These are phyloP conservation scores for Cercis canadensis DNA, from an alignment of 306 rosid genomes.

Conservation along the genomic window DNA sequence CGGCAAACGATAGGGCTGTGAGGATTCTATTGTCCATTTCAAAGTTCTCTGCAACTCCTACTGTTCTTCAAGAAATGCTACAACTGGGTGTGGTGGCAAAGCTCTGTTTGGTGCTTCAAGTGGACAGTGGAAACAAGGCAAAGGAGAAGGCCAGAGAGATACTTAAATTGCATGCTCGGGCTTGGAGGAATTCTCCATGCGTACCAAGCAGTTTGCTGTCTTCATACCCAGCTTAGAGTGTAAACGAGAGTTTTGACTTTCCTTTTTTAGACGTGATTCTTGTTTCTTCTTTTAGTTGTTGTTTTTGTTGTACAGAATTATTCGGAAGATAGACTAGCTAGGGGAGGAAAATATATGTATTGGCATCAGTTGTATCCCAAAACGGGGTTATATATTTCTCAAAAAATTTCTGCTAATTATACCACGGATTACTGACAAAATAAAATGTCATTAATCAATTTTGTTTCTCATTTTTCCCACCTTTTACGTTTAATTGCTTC, in stretches of 20 bases:
- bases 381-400: not conserved
- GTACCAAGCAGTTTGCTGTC: constrained; percentile 56
- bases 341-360: not conserved
- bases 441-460: not conserved
- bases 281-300: not conserved
- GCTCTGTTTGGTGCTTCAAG: constrained; percentile 71
- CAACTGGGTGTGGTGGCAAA: constrained; percentile 75
- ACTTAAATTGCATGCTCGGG: constrained; percentile 63
- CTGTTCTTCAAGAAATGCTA: constrained; percentile 73
- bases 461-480: not conserved
- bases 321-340: not conserved
- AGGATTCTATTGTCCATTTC: constrained; percentile 58
- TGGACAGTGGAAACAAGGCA: constrained; percentile 71
- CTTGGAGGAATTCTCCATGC: constrained; percentile 71
- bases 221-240: constrained; percentile 44
- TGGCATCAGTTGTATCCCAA: constrained; percentile 31
- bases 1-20: constrained; percentile 75
- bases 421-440: not conserved
- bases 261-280: not conserved
- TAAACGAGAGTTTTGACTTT: not conserved
- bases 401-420: no score
- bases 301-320: constrained; percentile 38
- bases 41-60: constrained; percentile 52
- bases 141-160: constrained; percentile 80
- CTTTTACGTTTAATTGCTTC: not conserved